These are phyloP conservation scores for Acacia melanoxylon DNA, from an alignment of 306 rosid species.

Conservation along the genomic window DNA sequence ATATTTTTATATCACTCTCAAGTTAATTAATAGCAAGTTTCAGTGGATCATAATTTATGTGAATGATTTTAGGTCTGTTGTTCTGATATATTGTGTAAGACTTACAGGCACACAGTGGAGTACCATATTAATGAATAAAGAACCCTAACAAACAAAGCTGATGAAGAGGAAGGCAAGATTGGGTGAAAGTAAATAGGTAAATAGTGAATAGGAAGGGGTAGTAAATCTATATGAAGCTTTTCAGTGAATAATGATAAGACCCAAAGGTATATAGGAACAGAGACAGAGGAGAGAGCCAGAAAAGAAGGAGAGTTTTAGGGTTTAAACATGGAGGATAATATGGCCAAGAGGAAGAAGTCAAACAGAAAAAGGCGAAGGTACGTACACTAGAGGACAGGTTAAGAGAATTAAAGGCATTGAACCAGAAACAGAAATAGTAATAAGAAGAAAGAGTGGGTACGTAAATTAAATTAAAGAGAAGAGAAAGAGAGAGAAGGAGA, in stretches of 20 bases:
- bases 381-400: not conserved
- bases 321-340: not conserved
- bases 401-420: slow-evolving; percentile 8
- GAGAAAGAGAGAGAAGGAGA: not conserved
- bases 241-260: not conserved
- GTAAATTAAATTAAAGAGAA: not conserved
- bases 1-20: not conserved
- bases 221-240: not conserved
- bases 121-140: not conserved
- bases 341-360: slow-evolving; percentile 16
- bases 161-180: not conserved
- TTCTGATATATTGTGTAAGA: not conserved
- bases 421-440: slow-evolving; percentile 5
- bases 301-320: not conserved
- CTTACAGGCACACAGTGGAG: not conserved
- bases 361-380: slow-evolving; percentile 1
- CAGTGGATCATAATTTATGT: not conserved
- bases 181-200: not conserved
- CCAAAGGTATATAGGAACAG: not conserved
- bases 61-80: not conserved
- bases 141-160: not conserved
- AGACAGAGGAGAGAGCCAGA: not conserved
- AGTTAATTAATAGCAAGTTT: not conserved
- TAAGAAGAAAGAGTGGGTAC: not conserved
- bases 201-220: not conserved